A percentile compares a stretch with the other conserved stretches of the same genome.
Conservation (phyloP, 768 basidiomycete species). For the Suillus ampliporus region DNA sequence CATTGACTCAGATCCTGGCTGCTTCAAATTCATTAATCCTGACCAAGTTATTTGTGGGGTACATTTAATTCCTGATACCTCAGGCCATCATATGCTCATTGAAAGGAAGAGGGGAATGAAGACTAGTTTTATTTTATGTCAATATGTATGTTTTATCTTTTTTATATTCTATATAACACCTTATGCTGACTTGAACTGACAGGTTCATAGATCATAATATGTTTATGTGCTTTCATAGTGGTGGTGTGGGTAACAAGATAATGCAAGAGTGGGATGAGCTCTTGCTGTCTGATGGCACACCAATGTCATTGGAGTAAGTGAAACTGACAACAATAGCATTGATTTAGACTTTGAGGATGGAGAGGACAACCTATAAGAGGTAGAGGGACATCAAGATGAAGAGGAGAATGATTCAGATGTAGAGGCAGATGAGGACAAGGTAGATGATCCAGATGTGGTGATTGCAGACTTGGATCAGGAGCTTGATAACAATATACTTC, state of each 20-base stretch:
- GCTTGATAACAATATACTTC: constrained; percentile 9
- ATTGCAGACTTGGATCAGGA: constrained; percentile 6
- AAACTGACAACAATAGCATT: constrained; percentile 12
- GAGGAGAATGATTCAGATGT: constrained; percentile 3
- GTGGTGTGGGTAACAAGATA: constrained; percentile 36
- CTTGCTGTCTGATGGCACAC: too few species aligned
- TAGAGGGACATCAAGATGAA: background rate
- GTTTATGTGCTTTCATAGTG: constrained; percentile 40
- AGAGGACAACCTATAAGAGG: background rate
- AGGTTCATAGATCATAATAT: constrained; percentile 50
- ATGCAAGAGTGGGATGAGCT: background rate
- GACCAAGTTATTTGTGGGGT: constrained; percentile 41
- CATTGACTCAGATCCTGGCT: constrained; percentile 27
- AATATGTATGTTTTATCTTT: constrained; percentile 36
- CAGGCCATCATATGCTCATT: constrained; percentile 8
- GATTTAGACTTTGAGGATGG: background rate
- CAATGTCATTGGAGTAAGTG: too few species aligned
- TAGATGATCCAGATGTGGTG: background rate
- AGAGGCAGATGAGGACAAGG: background rate
- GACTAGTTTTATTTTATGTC: constrained; percentile 40
- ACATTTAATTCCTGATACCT: constrained; percentile 47
- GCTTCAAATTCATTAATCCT: constrained; percentile 56
- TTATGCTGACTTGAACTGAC: too few species aligned
- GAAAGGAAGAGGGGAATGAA: constrained; percentile 20
- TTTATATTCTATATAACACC: too few species aligned